Evolutionary conservation across 2,329 filamentous ascomycete genomes (phyloP).

Genomic region (Rhinocladiella similis): DNA sequence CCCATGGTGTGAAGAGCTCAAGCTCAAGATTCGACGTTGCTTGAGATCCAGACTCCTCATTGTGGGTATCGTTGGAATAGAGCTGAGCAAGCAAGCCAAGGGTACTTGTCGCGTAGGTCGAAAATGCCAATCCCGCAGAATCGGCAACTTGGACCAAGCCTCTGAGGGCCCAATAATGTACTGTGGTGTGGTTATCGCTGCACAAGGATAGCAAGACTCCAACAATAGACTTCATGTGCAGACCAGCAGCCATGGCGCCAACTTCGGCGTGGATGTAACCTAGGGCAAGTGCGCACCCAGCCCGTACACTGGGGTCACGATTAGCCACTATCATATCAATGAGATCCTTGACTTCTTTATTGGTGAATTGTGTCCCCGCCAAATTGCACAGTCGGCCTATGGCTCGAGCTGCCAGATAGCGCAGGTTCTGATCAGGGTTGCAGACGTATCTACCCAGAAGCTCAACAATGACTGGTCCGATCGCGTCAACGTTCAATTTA

Average conservation of each 20-base stretch:
- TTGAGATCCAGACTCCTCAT: constrained; percentile 74
- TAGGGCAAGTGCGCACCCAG: constrained; percentile 90
- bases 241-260: constrained; percentile 94
- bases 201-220: constrained; percentile 96
- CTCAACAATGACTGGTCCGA: constrained; percentile 66
- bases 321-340: constrained; percentile 94
- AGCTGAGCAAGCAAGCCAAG: constrained; percentile 92
- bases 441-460: constrained; percentile 65
- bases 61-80: constrained; percentile 88
- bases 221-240: constrained; percentile 95
- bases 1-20: constrained; percentile 76
- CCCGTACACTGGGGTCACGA: constrained; percentile 86
- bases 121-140: constrained; percentile 89
- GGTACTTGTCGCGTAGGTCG: constrained; percentile 83
- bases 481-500: constrained; percentile 70
- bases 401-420: constrained; percentile 80
- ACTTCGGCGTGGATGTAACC: constrained; percentile 94
- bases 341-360: constrained; percentile 83
- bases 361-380: constrained; percentile 86
- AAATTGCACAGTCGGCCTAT: constrained; percentile 80
- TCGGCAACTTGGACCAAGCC: constrained; percentile 84
- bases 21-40: constrained; percentile 89
- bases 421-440: constrained; percentile 81
- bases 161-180: constrained; percentile 95
- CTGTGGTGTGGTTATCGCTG: constrained; percentile 90